Evolutionary conservation across 176 grass and related monocot species (phyloP).

Genomic region (Oryza meridionalis): DNA sequence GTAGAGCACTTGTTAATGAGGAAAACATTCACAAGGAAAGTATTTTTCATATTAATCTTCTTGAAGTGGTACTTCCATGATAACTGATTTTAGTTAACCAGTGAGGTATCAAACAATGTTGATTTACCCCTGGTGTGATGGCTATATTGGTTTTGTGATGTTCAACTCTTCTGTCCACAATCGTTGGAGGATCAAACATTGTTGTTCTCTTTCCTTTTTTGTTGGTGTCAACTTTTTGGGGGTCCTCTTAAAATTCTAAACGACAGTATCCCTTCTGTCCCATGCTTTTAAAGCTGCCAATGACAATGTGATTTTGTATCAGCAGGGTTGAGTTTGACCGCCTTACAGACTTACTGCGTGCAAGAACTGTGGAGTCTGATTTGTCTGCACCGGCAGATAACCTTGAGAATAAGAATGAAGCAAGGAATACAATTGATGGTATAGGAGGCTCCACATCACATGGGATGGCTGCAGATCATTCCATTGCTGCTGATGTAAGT

Average conservation of each 20-base stretch:
- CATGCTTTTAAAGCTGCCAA: constrained; percentile 10
- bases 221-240: neutral
- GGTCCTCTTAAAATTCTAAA: neutral
- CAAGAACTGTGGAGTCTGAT: constrained; percentile 63
- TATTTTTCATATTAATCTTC: constrained; percentile 21
- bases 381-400: constrained; percentile 26
- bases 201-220: constrained; percentile 8
- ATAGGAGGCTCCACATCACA: constrained; percentile 34
- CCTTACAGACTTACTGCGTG: constrained; percentile 65
- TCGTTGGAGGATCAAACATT: neutral
- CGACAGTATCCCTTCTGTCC: neutral
- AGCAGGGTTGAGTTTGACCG: constrained; percentile 70
- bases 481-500: constrained; percentile 50
- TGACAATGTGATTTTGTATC: constrained; percentile 22
- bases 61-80: constrained; percentile 9
- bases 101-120: neutral
- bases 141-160: constrained; percentile 17
- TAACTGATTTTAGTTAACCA: neutral
- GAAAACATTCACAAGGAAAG: constrained; percentile 58
- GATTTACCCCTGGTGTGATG: neutral
- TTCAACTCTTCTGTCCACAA: constrained; percentile 2
- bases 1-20: constrained; percentile 58
- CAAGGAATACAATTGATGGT: constrained; percentile 30
- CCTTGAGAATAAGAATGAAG: constrained; percentile 26
- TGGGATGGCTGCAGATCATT: constrained; percentile 32